Percentiles rank a stretch among this genome's conserved stretches.
phyloP scores from a whole-genome alignment of 805 yeast species.

The Starmerella potacharoeniae region DNA sequence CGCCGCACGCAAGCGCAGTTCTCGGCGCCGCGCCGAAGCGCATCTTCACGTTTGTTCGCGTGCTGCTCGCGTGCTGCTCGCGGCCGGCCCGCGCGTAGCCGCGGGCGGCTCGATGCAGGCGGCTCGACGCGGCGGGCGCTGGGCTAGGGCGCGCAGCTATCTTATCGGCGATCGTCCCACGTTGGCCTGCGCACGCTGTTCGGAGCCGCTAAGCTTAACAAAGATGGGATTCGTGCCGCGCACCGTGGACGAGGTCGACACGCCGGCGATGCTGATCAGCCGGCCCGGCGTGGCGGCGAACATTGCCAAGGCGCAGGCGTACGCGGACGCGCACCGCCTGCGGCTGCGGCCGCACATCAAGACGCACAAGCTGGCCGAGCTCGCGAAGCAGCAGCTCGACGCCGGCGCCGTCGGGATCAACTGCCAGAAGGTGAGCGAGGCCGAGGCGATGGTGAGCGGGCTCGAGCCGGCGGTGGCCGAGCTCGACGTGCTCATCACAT shows the following conservation, averaged over 20 bases:
- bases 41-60: no score
- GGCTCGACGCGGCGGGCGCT: no score
- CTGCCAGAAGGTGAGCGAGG: slow-evolving; percentile 18
- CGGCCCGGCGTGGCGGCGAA: slow-evolving; percentile 3
- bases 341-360: slow-evolving; percentile 17
- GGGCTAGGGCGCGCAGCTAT: neutral
- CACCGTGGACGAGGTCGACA: slow-evolving; percentile 9
- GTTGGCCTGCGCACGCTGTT: no score
- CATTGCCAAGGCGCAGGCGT: slow-evolving; percentile 11
- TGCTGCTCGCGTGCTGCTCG: no score
- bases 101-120: no score
- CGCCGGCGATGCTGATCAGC: slow-evolving; percentile 16
- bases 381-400: slow-evolving; percentile 13
- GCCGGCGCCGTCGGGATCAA: slow-evolving; percentile 18
- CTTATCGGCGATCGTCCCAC: neutral
- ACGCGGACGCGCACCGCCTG: slow-evolving; percentile 12
- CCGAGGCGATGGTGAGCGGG: slow-evolving; percentile 11
- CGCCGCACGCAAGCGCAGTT: no score
- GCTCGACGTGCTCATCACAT: slow-evolving; percentile 13
- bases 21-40: no score
- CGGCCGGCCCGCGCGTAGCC: no score
- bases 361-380: slow-evolving; percentile 14
- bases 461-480: slow-evolving; percentile 4
- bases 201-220: no score
- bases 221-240: neutral